These are phyloP conservation scores for Rhynchospora tenuis DNA, from an alignment of 176 grass and related monocot genomes.

Conservation along the genomic window DNA sequence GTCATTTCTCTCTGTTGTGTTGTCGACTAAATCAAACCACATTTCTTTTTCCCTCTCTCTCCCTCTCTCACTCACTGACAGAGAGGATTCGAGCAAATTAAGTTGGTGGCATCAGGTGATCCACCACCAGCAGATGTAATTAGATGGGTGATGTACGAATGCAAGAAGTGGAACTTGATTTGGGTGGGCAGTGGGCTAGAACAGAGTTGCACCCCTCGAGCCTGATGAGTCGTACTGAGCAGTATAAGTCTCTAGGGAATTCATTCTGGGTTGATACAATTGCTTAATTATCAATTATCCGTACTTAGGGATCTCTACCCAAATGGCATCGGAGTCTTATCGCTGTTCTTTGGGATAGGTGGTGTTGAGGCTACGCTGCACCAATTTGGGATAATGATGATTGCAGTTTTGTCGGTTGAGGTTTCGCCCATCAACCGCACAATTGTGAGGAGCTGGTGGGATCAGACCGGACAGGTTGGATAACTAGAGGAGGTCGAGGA, in stretches of 20 bases:
- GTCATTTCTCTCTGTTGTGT: too few relatives aligned
- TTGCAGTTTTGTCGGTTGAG: conserved; percentile 61
- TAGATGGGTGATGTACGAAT: conserved; percentile 50
- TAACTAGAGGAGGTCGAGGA: conserved; percentile 53
- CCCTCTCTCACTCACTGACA: too few relatives aligned
- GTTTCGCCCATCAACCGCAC: conserved; percentile 55
- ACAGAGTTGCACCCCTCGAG: conserved; percentile 70
- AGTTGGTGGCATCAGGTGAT: conserved; percentile 21
- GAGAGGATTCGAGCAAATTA: conserved; percentile 45
- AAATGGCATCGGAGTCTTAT: conserved; percentile 56
- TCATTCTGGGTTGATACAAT: conserved; percentile 88
- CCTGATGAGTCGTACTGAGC: conserved; percentile 72
- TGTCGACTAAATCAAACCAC: too few relatives aligned
- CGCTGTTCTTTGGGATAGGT: conserved; percentile 83
- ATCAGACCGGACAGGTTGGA: conserved; percentile 59
- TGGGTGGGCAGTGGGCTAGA: conserved; percentile 83
- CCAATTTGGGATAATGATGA: conserved; percentile 62
- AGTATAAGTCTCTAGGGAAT: conserved; percentile 63
- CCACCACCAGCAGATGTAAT: conserved; percentile 34
- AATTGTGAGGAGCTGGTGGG: conserved; percentile 74
- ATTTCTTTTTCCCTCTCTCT: too few relatives aligned
- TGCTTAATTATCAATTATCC: conserved; percentile 66
- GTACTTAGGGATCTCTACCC: conserved; percentile 61
- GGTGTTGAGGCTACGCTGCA: conserved; percentile 88
- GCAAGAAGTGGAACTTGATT: conserved; percentile 75